Conservation (phyloP, 176 grass and related monocot genomes). For the Carex parvula region DNA sequence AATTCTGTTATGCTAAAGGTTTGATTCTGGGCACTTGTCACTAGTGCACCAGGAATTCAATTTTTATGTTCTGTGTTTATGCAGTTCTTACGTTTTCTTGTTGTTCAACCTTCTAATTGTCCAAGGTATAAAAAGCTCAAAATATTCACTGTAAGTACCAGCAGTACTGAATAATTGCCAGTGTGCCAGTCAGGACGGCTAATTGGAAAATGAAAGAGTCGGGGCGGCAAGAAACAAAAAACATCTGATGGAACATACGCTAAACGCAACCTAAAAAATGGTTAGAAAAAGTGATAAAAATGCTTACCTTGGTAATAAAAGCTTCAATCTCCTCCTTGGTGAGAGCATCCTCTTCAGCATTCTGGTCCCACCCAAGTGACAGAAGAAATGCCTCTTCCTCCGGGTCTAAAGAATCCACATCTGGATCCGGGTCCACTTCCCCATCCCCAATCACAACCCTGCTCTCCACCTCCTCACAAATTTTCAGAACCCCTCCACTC, state of each 20-base stretch:
- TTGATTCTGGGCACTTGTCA: not conserved
- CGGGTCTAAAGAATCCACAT: slow-evolving; percentile 26
- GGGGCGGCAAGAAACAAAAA: not conserved
- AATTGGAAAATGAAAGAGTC: not conserved
- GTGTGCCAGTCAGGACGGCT: not conserved
- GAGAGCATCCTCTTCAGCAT: slow-evolving; percentile 37
- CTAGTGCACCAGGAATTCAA: not conserved
- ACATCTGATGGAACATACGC: not conserved
- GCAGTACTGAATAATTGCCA: not conserved
- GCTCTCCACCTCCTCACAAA: slow-evolving; percentile 1
- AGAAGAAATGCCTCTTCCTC: slow-evolving; percentile 41
- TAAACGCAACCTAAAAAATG: not conserved
- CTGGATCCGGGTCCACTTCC: slow-evolving; percentile 12
- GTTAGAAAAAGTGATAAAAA: not conserved
- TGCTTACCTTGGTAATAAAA: slow-evolving; percentile 41
- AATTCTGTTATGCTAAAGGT: not conserved
- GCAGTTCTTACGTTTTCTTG: not conserved
- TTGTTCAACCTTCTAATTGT: not conserved
- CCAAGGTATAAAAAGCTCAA: not conserved
- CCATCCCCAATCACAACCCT: not conserved
- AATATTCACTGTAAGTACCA: not conserved
- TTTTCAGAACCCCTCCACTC: not conserved
- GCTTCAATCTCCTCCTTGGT: slow-evolving; percentile 47
- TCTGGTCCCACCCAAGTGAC: slow-evolving; percentile 47
- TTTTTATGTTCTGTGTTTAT: not conserved